A percentile compares a stretch with the other conserved stretches of the same genome.
Evolutionary conservation across 2,329 filamentous ascomycete genomes (phyloP).

Genomic region (Leptographium lundbergii): DNA sequence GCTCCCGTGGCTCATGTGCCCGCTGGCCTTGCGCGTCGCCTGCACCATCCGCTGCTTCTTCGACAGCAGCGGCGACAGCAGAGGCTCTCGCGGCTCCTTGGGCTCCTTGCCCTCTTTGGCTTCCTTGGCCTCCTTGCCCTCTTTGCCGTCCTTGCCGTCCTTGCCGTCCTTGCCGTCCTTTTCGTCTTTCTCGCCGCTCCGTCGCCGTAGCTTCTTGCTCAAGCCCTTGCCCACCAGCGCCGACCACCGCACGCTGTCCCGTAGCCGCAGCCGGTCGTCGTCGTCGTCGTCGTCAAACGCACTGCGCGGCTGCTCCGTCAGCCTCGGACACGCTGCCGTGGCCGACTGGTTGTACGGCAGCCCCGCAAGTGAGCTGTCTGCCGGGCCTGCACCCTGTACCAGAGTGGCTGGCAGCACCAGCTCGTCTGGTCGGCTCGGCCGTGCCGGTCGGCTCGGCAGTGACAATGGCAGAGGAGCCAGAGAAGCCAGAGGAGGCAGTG

Average conservation of each 20-base stretch:
- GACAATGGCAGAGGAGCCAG: neutral
- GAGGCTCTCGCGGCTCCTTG: neutral
- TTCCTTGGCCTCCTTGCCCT: neutral
- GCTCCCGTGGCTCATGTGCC: neutral
- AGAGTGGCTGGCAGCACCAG: neutral
- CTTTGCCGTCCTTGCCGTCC: neutral
- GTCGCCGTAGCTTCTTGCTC: neutral
- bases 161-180: neutral
- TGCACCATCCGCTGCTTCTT: constrained; percentile 7
- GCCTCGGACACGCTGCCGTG: neutral
- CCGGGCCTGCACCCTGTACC: neutral
- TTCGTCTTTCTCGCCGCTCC: neutral
- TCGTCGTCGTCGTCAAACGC: constrained; percentile 3
- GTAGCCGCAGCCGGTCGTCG: neutral
- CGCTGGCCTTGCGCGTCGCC: constrained; percentile 6
- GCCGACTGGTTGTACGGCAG: neutral
- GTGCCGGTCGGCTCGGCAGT: neutral
- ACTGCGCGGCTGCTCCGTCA: neutral
- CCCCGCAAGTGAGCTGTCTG: neutral
- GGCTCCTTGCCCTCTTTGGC: neutral
- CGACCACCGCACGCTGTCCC: constrained; percentile 1
- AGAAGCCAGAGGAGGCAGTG: neutral
- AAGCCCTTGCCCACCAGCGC: neutral
- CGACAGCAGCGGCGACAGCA: constrained; percentile 2
- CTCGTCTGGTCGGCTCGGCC: neutral